phyloP scores from a whole-genome alignment of 2,329 filamentous ascomycete genomes.

The Fusarium anguioides region DNA sequence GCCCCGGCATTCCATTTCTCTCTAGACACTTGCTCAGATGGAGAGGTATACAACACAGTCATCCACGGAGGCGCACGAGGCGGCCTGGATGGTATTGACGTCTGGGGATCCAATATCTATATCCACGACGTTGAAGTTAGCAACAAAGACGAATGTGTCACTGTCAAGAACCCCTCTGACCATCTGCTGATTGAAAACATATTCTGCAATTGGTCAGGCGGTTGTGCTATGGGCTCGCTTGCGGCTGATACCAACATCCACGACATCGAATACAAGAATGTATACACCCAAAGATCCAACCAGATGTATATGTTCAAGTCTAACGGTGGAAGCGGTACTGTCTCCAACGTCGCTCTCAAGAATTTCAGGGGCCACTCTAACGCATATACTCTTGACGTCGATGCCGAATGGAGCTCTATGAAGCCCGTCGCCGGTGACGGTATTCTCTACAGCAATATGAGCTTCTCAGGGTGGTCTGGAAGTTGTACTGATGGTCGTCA shows the following conservation, averaged over 20 bases:
- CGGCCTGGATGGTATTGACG: conserved; percentile 31
- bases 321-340: conserved; percentile 35
- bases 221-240: conserved; percentile 37
- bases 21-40: conserved; percentile 31
- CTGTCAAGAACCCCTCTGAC: conserved; percentile 37
- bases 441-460: conserved; percentile 36
- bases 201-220: conserved; percentile 40
- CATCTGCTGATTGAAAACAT: conserved; percentile 38
- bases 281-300: conserved; percentile 38
- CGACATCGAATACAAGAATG: conserved; percentile 37
- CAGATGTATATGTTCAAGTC: conserved; percentile 44
- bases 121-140: conserved; percentile 40
- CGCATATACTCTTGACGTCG: conserved; percentile 36
- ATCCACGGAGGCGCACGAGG: conserved; percentile 33
- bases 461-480: conserved; percentile 38
- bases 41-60: conserved; percentile 37
- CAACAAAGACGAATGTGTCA: conserved; percentile 41
- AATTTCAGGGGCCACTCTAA: conserved; percentile 40
- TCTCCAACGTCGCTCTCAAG: conserved; percentile 33
- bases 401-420: conserved; percentile 37
- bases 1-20: conserved; percentile 34
- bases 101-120: conserved; percentile 37
- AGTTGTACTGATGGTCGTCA: conserved; percentile 33
- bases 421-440: conserved; percentile 20
- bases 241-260: conserved; percentile 20